Percentiles rank a stretch among this genome's conserved stretches.
phyloP scores from a whole-genome alignment of 768 basidiomycete species.

The Pleurotus tuber-regium region DNA sequence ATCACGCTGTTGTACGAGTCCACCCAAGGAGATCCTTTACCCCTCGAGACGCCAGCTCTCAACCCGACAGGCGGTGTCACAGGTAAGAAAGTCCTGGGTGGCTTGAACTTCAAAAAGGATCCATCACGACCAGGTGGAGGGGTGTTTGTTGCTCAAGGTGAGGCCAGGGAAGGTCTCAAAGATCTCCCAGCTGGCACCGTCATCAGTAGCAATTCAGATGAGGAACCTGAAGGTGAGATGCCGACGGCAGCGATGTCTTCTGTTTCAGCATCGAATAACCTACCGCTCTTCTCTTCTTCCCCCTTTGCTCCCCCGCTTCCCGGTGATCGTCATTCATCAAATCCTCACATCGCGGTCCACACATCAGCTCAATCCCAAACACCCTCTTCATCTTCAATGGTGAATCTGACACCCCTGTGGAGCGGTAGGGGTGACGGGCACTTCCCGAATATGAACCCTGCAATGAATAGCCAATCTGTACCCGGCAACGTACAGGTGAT shows the following conservation, averaged over 20 bases:
- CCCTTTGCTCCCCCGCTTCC: constrained; percentile 34
- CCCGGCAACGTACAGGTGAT: constrained; percentile 69
- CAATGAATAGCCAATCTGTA: constrained; percentile 50
- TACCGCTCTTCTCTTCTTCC: constrained; percentile 29
- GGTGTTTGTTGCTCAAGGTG: constrained; percentile 69
- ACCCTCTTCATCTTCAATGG: constrained; percentile 39
- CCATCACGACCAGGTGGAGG: constrained; percentile 82
- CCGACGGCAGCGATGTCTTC: constrained; percentile 17
- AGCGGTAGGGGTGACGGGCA: constrained; percentile 30
- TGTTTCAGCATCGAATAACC: constrained; percentile 19
- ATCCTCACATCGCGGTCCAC: neutral
- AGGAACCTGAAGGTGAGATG: constrained; percentile 49
- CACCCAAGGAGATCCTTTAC: constrained; percentile 67
- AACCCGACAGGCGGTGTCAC: constrained; percentile 79
- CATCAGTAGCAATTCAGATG: constrained; percentile 39
- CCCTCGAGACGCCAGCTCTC: constrained; percentile 58
- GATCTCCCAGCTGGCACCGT: constrained; percentile 61
- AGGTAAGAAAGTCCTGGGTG: constrained; percentile 46
- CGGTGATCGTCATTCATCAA: constrained; percentile 15
- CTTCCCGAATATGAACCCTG: constrained; percentile 70
- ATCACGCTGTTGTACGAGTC: constrained; percentile 90
- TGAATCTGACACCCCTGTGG: constrained; percentile 52
- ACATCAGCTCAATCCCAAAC: constrained; percentile 1
- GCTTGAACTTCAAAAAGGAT: constrained; percentile 76
- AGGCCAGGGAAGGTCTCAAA: constrained; percentile 42